Base-by-base conservation (phyloP, 495 filamentous ascomycete species). In the Talaromyces thailandensis region DNA sequence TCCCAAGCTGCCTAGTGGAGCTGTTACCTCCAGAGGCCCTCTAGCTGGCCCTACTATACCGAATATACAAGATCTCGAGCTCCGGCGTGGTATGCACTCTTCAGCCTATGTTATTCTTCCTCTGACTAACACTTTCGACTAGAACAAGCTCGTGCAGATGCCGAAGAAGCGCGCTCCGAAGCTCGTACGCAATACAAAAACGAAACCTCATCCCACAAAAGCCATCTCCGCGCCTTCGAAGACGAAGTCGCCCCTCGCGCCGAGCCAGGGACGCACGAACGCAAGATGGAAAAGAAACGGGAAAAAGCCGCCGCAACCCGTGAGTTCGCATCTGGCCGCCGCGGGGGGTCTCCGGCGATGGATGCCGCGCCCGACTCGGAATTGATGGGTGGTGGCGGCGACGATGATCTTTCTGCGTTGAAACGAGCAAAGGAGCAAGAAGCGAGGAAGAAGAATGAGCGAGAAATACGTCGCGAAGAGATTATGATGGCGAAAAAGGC, bases 171-270 rank as follows among this genome's bases (percentile, higher is more conserved):
- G 2, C 80, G 81, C 21, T 77, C 82, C 1, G 82, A 84, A 56
- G 80, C 88, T 3, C 81, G 84, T 23, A 71, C 77, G 21, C 80
- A 82, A 2, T 84, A 89, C 55, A 86, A 84, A 50, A 69, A 75
- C 1, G 88, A 95, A 35, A 28, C 73, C 0, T 69, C 67, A 57
- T 70, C 75, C 6, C 77, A 79, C 50, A 70, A 69, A 32, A 58
- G 70, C 3, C 69, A 70, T 56, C 16, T 72, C 29, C 70, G 70
- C 21, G 69, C 74, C 6, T 62, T 79, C 40, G 64, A 77, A 69
- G 92, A 96, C 9, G 93, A 97, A 62, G 74, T 96, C 11, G 82
- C 79, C 0, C 93, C 94, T 4, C 88, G 91, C 14, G 91, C 93
- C 0, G 92, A 93, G 56, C 75, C 93, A 0, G 92, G 93, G 1